Percentiles rank a stretch among this genome's conserved stretches.
These are phyloP conservation scores for Zoysia pacifica DNA, from an alignment of 176 grass and related monocot genomes.

Conservation along the genomic window DNA sequence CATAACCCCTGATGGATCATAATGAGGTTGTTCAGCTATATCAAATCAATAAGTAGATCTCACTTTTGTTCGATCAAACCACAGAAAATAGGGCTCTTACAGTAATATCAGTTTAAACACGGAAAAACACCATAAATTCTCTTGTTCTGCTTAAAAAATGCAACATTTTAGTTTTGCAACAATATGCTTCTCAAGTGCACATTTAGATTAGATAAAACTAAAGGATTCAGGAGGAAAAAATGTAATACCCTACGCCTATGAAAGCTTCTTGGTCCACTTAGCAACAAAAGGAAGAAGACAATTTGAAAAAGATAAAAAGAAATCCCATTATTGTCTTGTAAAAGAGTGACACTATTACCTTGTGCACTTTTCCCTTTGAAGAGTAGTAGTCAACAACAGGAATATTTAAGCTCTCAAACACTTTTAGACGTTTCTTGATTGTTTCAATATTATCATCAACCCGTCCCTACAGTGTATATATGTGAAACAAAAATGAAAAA, in stretches of 20 bases:
- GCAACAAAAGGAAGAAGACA: constrained; percentile 1
- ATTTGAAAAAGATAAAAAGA: constrained; percentile 8
- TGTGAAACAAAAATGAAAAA: constrained; percentile 14
- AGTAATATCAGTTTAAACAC: background rate
- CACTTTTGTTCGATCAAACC: background rate
- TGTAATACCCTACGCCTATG: constrained; percentile 1
- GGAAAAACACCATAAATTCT: background rate
- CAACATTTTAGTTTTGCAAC: background rate
- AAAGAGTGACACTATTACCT: constrained; percentile 51
- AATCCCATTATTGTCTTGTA: background rate
- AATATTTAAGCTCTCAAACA: constrained; percentile 86
- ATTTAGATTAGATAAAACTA: background rate
- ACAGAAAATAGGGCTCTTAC: background rate
- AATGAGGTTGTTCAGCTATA: constrained; percentile 11
- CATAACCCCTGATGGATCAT: background rate
- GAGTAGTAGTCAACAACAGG: constrained; percentile 89
- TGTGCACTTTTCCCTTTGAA: constrained; percentile 80
- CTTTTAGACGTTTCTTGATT: constrained; percentile 85
- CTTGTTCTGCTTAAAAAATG: background rate
- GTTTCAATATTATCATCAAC: constrained; percentile 98
- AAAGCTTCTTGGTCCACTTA: background rate
- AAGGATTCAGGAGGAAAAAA: background rate
- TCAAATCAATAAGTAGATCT: constrained; percentile 5
- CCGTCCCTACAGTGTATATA: constrained; percentile 62
- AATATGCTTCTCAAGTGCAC: constrained; percentile 16